Evolutionary conservation across 139 green algal genomes (phyloP).

Genomic region (Tetraselmis chui): DNA sequence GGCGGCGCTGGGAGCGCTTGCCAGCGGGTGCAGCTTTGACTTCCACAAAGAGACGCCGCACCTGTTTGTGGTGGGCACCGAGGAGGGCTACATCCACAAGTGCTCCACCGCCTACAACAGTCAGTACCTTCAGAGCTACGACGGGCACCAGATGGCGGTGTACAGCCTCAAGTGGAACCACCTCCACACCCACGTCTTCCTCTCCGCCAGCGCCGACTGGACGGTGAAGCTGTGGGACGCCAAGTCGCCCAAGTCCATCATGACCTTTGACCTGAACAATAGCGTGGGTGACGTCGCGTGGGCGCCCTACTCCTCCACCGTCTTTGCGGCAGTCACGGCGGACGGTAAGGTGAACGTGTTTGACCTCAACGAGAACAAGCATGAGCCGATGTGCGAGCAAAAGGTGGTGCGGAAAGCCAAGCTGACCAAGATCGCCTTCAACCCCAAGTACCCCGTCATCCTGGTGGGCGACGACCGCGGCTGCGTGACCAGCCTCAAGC

Average conservation of each 20-base stretch:
- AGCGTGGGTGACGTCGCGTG: constrained; percentile 82
- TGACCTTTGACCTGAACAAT: constrained; percentile 61
- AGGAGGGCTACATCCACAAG: constrained; percentile 80
- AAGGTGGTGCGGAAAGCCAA: constrained; percentile 72
- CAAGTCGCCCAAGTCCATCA: constrained; percentile 14
- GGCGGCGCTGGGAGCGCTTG: constrained; percentile 26
- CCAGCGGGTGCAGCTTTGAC: constrained; percentile 76
- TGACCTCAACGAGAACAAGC: constrained; percentile 75
- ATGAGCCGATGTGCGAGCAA: constrained; percentile 77
- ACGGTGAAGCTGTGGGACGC: constrained; percentile 68
- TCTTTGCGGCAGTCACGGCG: constrained; percentile 79
- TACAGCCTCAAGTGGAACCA: constrained; percentile 82
- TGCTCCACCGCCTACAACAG: constrained; percentile 79
- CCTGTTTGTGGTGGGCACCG: constrained; percentile 82
- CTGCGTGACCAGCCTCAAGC: constrained; percentile 74
- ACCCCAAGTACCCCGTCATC: constrained; percentile 75
- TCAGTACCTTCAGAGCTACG: constrained; percentile 77
- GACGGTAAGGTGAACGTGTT: constrained; percentile 80
- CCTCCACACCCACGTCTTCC: constrained; percentile 69
- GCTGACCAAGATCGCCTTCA: constrained; percentile 86
- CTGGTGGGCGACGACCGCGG: constrained; percentile 84
- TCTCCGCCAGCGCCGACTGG: constrained; percentile 88
- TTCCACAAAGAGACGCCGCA: constrained; percentile 66
- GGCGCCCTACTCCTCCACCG: constrained; percentile 76
- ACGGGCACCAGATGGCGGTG: constrained; percentile 62